A percentile compares a stretch with the other conserved stretches of the same genome.
These are phyloP conservation scores for Coffea eugenioides DNA, from an alignment of 257 asterid species.

Conservation along the genomic window DNA sequence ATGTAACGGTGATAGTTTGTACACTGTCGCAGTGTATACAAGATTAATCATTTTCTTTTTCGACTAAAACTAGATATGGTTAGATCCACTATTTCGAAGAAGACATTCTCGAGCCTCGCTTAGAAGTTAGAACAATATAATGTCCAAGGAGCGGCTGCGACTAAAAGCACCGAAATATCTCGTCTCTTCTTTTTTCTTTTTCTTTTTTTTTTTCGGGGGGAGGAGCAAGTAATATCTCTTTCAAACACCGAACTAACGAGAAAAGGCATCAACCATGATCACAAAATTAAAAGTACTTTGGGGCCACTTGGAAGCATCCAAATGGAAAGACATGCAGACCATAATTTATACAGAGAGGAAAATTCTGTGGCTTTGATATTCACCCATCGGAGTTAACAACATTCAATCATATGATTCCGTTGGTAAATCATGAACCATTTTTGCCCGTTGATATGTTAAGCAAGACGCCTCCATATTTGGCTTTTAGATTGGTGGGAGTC, in stretches of 20 bases:
- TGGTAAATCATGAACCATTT: background rate
- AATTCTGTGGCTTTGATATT: no score
- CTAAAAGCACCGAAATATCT: background rate
- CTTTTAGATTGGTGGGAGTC: background rate
- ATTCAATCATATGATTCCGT: background rate
- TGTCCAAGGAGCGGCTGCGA: conserved; percentile 17
- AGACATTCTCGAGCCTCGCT: background rate
- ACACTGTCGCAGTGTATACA: no score
- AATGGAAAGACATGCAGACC: background rate
- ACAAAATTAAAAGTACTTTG: background rate
- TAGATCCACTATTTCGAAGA: background rate
- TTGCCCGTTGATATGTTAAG: background rate
- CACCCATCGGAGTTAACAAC: no score
- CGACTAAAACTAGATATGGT: no score
- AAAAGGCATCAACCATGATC: background rate
- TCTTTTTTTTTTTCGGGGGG: no score
- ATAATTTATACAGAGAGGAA: no score
- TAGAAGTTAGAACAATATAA: no score
- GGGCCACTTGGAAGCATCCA: conserved; percentile 1
- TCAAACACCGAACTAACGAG: background rate
- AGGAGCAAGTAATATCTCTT: background rate
- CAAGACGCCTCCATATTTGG: background rate
- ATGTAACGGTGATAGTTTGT: no score
- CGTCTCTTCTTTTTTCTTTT: no score
- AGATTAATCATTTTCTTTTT: no score